Evolutionary conservation across 371 early-diverging fungal species (phyloP).

Genomic region (Mucor sp.): DNA sequence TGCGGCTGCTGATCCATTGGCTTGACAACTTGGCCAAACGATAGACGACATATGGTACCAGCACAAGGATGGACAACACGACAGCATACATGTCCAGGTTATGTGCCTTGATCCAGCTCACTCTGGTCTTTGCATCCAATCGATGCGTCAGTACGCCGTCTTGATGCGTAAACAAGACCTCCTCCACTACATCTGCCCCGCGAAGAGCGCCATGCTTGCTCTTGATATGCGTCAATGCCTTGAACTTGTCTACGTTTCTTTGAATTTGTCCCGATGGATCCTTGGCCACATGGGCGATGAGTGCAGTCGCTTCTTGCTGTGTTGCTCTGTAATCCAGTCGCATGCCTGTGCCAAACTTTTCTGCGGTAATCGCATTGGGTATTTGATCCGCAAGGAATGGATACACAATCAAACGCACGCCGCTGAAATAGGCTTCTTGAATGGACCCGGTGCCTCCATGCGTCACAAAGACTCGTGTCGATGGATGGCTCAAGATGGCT

Average conservation of each 20-base stretch:
- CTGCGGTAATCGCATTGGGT: background rate
- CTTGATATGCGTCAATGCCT: slow-evolving; percentile 23
- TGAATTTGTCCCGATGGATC: slow-evolving; percentile 9
- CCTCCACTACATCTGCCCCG: slow-evolving; percentile 33
- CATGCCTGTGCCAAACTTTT: slow-evolving; percentile 8
- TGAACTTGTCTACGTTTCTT: slow-evolving; percentile 11
- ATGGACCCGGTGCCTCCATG: slow-evolving; percentile 43
- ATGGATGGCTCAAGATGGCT: slow-evolving; percentile 38
- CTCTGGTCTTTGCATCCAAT: slow-evolving; percentile 9
- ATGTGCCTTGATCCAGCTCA: slow-evolving; percentile 30
- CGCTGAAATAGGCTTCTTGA: slow-evolving; percentile 32
- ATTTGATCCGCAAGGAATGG: slow-evolving; percentile 49
- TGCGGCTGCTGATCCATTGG: background rate
- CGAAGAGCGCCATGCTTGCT: slow-evolving; percentile 8
- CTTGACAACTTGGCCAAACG: background rate
- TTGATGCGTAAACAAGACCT: slow-evolving; percentile 20
- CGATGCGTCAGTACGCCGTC: slow-evolving; percentile 23
- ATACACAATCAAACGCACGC: slow-evolving; percentile 28
- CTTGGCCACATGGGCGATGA: background rate
- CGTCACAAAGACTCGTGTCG: slow-evolving; percentile 32
- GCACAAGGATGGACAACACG: background rate
- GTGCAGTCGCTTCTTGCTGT: background rate
- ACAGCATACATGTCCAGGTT: slow-evolving; percentile 27
- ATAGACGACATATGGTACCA: background rate
- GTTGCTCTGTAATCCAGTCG: background rate